These are phyloP conservation scores for Alternaria tenuissima DNA, from an alignment of 2,329 filamentous ascomycete genomes.

Conservation along the genomic window DNA sequence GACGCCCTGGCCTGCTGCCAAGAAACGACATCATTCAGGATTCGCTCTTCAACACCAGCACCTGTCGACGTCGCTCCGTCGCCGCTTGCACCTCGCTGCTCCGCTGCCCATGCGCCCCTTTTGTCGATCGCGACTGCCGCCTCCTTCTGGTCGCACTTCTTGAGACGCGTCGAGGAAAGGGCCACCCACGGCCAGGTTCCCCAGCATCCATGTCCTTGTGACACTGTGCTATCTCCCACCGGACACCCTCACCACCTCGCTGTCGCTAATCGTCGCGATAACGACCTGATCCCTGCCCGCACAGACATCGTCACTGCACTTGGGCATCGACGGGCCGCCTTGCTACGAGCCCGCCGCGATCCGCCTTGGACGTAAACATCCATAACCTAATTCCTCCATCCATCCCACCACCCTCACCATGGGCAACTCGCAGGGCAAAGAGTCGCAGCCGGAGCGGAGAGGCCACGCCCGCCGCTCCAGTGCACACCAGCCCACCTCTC, in stretches of 20 bases:
- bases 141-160: constrained; percentile 17
- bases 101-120: constrained; percentile 23
- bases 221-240: constrained; percentile 42
- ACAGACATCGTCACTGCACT: constrained; percentile 22
- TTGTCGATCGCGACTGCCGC: constrained; percentile 23
- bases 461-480: constrained; percentile 46
- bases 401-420: constrained; percentile 35
- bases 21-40: constrained; percentile 38
- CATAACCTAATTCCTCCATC: constrained; percentile 11
- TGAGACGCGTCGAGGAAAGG: constrained; percentile 22
- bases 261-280: constrained; percentile 19
- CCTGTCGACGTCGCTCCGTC: constrained; percentile 6
- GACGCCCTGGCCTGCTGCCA: constrained; percentile 22
- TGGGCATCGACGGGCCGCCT: constrained; percentile 26
- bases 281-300: constrained; percentile 25
- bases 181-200: constrained; percentile 19
- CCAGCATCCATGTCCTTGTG: constrained; percentile 50
- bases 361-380: constrained; percentile 17
- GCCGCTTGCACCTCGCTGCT: constrained; percentile 13
- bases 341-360: constrained; percentile 30
- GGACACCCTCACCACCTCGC: constrained; percentile 24
- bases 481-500: constrained; percentile 43
- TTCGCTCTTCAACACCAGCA: constrained; percentile 19
- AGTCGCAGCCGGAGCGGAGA: constrained; percentile 50
- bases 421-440: constrained; percentile 61